Evolutionary conservation across 345 rosid genomes (phyloP), one percentile per base, ranked within the genome.

Genomic region (Boechera stricta): DNA sequence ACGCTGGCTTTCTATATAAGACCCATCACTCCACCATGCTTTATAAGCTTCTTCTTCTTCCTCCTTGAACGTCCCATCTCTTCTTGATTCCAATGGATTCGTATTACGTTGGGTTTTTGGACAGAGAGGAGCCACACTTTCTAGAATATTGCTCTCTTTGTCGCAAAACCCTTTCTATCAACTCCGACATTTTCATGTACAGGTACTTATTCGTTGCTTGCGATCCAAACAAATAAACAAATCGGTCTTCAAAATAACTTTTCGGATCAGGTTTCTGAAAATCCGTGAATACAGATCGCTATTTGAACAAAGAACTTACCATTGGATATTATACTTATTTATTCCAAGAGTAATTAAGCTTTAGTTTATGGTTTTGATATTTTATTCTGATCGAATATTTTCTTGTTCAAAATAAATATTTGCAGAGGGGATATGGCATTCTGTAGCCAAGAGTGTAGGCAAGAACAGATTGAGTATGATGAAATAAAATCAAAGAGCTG

Each of bases 141-240:
- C 94, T 91, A 1, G 87, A 88, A 41, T 84, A 88, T 0, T 94
- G 97, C 68, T 85, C 82, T 81, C 90, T 88, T 49, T 94, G 98
- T 73, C 71, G 79, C 54, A 90, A 86, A 81, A 83, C 87, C 0
- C 89, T 94, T 4, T 87, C 86, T 5, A 71, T 42, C 33, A 83
- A 94, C 79, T 75, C 90, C 11, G 93, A 94, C 63, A 91, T 94
- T 72, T 94, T 85, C 90, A 94, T 91, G 98, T 94, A 94, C 88
- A 88, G 96, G 98, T 89, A 77, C 53, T 39, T 60, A 10, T 12
- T 69, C 21, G 4, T 45, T 45, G 18, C 49, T 45, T 45, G 49
- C 16, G 49, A 45, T 45, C 49, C 49, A 45, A 45, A 45, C 49
- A 36, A 36, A 8, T 36, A 36, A 36, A 36, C 8, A 15, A 44